phyloP scores from a whole-genome alignment of 1,284 basidiomycete species.

The Lentinula novae-zelandiae region DNA sequence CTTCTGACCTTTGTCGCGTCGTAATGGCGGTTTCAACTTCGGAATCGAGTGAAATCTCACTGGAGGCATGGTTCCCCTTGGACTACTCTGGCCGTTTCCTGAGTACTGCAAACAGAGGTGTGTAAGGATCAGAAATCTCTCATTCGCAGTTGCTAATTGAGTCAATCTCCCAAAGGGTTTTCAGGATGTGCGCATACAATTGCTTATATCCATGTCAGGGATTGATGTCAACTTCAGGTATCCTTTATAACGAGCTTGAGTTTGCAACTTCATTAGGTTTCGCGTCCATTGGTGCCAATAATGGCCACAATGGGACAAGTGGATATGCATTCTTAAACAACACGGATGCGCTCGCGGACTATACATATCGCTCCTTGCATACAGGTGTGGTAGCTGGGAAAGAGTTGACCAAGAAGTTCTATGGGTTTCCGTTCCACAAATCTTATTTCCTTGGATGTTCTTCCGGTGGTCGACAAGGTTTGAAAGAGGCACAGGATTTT shows the following conservation, averaged over 20 bases:
- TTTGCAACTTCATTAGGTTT: conserved; percentile 22
- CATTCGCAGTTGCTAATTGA: neutral
- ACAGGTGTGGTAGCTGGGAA: conserved; percentile 16
- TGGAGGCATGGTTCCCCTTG: conserved; percentile 18
- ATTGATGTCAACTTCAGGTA: conserved; percentile 16
- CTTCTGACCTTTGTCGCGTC: conserved; percentile 13
- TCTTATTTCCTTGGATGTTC: conserved; percentile 21
- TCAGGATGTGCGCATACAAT: conserved; percentile 20
- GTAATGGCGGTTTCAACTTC: conserved; percentile 10
- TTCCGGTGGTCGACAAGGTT: conserved; percentile 19
- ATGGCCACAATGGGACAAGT: conserved; percentile 25
- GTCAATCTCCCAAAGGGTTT: neutral
- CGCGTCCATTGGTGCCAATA: conserved; percentile 24
- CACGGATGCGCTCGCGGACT: conserved; percentile 25
- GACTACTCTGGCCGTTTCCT: conserved; percentile 19
- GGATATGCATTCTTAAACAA: conserved; percentile 21
- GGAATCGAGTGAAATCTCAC: conserved; percentile 19
- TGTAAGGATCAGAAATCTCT: neutral
- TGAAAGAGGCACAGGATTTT: conserved; percentile 17
- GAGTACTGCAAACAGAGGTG: conserved; percentile 20
- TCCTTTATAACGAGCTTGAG: conserved; percentile 22
- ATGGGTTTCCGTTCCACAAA: conserved; percentile 9
- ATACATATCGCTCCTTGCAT: conserved; percentile 22
- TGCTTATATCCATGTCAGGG: neutral
- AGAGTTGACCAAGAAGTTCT: conserved; percentile 15